phyloP scores from a whole-genome alignment of 495 filamentous ascomycete genomes.

The Trypethelium eluteriae region DNA sequence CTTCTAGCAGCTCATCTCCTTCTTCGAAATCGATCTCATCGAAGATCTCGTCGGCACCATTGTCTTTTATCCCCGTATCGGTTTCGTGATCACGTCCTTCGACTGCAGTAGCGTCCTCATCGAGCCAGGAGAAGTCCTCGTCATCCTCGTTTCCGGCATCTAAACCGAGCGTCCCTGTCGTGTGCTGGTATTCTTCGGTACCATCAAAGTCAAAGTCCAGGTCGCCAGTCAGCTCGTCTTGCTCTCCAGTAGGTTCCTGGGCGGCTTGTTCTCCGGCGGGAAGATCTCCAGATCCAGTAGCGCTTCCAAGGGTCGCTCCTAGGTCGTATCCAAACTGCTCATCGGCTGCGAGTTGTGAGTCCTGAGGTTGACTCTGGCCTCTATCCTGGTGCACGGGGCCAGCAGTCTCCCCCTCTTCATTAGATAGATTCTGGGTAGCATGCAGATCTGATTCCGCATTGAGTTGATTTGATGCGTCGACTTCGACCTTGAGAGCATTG shows the following conservation, averaged over 20 bases:
- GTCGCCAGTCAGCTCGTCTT: slow-evolving; percentile 8
- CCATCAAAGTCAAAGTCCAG: slow-evolving; percentile 1
- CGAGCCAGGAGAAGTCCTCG: background rate
- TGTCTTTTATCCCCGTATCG: background rate
- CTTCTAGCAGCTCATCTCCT: slow-evolving; percentile 7
- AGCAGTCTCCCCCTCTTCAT: slow-evolving; percentile 23
- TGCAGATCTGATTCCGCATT: slow-evolving; percentile 16
- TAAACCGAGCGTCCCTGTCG: background rate
- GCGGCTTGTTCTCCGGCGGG: background rate
- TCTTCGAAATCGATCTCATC: slow-evolving; percentile 12
- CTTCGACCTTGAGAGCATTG: background rate
- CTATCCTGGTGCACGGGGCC: background rate
- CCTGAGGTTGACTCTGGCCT: background rate
- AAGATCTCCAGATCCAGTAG: background rate
- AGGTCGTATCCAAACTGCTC: background rate
- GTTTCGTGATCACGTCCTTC: background rate
- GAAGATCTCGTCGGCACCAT: background rate
- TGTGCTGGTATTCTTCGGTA: background rate
- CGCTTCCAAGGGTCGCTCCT: background rate
- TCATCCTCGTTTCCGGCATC: slow-evolving; percentile 20
- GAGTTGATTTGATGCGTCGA: background rate
- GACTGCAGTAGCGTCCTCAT: slow-evolving; percentile 1
- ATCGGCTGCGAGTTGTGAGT: background rate
- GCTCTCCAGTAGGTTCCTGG: slow-evolving; percentile 1
- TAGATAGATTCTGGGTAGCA: slow-evolving; percentile 24